phyloP scores from a whole-genome alignment of 1,284 basidiomycete species.

The Entoloma clypeatum region DNA sequence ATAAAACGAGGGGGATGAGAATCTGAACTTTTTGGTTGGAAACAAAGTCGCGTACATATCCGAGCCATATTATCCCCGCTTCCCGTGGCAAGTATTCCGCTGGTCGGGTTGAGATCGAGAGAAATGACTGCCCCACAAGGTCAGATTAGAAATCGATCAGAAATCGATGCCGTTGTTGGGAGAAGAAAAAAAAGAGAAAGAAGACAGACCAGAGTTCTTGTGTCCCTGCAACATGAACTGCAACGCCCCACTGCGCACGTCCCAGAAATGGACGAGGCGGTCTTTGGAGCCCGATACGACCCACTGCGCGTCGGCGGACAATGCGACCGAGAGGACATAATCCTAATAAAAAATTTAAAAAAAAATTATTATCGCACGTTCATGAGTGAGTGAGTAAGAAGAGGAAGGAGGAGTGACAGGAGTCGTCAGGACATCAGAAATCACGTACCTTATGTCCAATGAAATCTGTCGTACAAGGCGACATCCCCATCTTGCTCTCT shows the following conservation, averaged over 20 bases:
- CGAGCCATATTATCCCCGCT: conserved; percentile 14
- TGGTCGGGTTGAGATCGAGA: conserved; percentile 12
- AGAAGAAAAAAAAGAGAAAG: conserved; percentile 5
- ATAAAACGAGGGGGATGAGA: neutral
- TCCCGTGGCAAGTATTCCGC: conserved; percentile 12
- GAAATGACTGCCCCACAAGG: too few relatives aligned
- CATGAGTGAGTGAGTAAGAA: neutral
- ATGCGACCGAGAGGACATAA: conserved; percentile 78
- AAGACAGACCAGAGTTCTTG: conserved; percentile 75
- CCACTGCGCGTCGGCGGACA: conserved; percentile 83
- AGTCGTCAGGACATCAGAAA: too few relatives aligned
- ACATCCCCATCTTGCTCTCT: conserved; percentile 30
- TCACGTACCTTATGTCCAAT: conserved; percentile 82
- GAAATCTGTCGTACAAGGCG: conserved; percentile 73
- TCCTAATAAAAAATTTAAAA: conserved; percentile 54
- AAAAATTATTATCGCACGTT: too few relatives aligned
- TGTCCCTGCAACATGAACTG: conserved; percentile 86
- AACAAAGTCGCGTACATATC: conserved; percentile 9
- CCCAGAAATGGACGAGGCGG: conserved; percentile 87
- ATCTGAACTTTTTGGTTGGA: neutral
- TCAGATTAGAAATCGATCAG: too few relatives aligned
- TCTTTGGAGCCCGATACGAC: conserved; percentile 91
- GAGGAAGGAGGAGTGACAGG: conserved; percentile 17
- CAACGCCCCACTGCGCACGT: conserved; percentile 67
- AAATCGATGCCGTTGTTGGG: too few relatives aligned